Base-by-base conservation (phyloP, 139 green algal species). In the Closterium sp. region DNA sequence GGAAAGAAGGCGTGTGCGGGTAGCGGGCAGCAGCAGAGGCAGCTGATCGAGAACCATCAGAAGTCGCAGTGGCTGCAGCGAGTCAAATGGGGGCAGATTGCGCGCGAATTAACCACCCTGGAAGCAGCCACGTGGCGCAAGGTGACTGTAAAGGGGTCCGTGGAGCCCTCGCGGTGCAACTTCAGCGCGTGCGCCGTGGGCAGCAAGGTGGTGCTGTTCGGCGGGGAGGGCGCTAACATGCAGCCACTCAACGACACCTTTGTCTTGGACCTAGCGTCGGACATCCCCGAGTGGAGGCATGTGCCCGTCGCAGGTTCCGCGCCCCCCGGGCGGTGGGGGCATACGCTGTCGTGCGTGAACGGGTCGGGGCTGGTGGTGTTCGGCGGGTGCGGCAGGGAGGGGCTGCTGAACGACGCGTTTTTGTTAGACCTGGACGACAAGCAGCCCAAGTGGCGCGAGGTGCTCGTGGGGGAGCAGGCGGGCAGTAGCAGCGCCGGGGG, bases 131-230 rank as follows among this genome's bases (percentile, higher is more conserved):
- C 87, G 34, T 94, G 92, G 92, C 76, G 89, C 23, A 93, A 87
- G 84, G 85, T 90, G 9, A 91, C 69, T 0, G 92, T 94, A 3
- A 85, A 85, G 32, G 92, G 92, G 35, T 25, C 85, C 0, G 92
- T 94, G 86, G 86, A 93, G 34, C 91, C 91, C 1, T 85, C 89
- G 4, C 86, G 92, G 36, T 93, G 83, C 92, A 94, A 94, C 84
- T 94, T 94, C 76, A 94, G 91, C 43, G 90, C 90, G 81, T 94
- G 92, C 69, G 90, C 92, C 0, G 92, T 94, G 23, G 92, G 92
- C 21, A 92, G 89, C 30, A 90, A 90, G 81, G 69, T 94, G 12
- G 36, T 94, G 21, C 83, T 94, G 35, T 94, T 94, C 84, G 92
- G 92, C 33, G 92, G 92, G 31, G 92, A 93, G n/a, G 91, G 91